phyloP scores from a whole-genome alignment of 163 green algal species.

The Chlorella variabilis region DNA sequence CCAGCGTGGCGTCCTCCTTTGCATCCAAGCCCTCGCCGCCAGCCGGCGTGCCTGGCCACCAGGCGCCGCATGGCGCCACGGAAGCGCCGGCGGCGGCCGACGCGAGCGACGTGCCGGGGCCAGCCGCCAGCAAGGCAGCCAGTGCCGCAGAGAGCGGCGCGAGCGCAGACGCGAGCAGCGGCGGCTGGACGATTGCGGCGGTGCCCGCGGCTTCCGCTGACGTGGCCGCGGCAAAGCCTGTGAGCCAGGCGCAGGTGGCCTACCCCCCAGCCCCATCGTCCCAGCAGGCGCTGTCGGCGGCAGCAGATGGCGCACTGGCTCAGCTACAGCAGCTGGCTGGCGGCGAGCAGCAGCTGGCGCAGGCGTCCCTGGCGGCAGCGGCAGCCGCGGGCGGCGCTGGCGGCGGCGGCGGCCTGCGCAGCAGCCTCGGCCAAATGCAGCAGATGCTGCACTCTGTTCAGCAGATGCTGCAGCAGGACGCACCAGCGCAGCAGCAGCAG shows the following conservation, averaged over 20 bases:
- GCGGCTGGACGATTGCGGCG: constrained; percentile 4
- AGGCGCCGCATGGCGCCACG: too few species aligned
- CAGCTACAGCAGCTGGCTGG: constrained; percentile 9
- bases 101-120: background rate
- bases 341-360: background rate
- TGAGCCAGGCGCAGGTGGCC: too few species aligned
- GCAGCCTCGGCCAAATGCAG: constrained; percentile 30
- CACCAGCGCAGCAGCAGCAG: background rate
- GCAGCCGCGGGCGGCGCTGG: too few species aligned
- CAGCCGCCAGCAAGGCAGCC: background rate
- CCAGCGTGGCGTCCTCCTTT: background rate
- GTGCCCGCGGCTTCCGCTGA: background rate
- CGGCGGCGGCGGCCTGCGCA: background rate
- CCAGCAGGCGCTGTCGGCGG: constrained; percentile 15
- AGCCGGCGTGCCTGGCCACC: background rate
- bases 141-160: background rate
- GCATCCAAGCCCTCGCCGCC: background rate
- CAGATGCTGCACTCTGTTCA: constrained; percentile 29
- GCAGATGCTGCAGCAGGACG: constrained; percentile 17
- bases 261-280: constrained; percentile 14
- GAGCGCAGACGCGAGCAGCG: too few species aligned
- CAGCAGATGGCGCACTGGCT: background rate
- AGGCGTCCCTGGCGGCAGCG: background rate
- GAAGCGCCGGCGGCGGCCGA: too few species aligned
- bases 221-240: background rate